Conservation (phyloP, 176 grass and related monocot species). For the Oryza coarctata region DNA sequence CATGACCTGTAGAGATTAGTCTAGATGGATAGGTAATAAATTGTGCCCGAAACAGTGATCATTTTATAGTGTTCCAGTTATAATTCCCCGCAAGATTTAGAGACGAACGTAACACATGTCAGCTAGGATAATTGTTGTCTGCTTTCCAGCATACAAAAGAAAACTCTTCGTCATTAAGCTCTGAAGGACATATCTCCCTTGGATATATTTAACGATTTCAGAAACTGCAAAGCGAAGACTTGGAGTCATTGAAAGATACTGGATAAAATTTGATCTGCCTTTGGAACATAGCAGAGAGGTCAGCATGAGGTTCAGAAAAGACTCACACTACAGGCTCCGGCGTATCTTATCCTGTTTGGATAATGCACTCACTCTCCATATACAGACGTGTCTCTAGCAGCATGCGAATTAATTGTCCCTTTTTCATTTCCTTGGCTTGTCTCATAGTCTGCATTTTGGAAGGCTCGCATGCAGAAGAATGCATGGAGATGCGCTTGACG, state of each 20-base stretch:
- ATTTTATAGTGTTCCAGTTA: no score
- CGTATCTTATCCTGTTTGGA: conserved; percentile 6
- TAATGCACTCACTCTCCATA: not conserved
- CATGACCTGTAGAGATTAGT: no score
- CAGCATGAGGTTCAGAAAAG: conserved; percentile 12
- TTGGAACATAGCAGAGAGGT: conserved; percentile 24
- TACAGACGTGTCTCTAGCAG: not conserved
- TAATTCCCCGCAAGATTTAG: no score
- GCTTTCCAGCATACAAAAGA: no score
- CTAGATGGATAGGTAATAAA: no score
- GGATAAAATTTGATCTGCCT: not conserved
- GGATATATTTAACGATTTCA: not conserved
- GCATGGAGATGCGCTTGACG: not conserved
- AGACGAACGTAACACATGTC: no score
- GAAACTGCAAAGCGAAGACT: not conserved
- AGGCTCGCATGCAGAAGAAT: not conserved
- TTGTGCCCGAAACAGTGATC: no score
- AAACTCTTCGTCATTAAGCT: no score
- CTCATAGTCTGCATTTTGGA: not conserved
- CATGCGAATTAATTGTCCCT: not conserved
- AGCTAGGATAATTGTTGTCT: no score
- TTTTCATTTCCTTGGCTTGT: not conserved
- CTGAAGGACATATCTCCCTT: no score
- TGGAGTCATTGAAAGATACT: not conserved
- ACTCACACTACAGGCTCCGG: not conserved